phyloP scores from a whole-genome alignment of 192 early-diverging fungal genomes.

The Coemansia interrupta region DNA sequence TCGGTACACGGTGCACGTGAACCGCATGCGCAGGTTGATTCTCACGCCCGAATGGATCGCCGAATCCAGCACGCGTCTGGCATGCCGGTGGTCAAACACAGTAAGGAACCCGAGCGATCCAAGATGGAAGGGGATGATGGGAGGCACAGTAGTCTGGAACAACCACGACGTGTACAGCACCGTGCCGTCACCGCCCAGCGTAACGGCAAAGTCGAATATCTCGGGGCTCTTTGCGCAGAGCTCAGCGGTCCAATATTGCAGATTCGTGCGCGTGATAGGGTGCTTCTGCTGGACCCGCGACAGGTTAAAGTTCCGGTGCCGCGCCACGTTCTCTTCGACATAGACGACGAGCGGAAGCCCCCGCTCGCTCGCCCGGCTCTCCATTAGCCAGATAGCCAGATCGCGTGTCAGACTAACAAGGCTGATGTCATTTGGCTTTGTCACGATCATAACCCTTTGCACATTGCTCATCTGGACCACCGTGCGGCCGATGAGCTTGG shows the following conservation, averaged over 20 bases:
- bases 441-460: constrained; percentile 67
- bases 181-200: constrained; percentile 95
- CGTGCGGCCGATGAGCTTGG: constrained; percentile 64
- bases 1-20: constrained; percentile 86
- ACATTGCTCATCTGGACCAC: constrained; percentile 50
- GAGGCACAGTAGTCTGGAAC: constrained; percentile 81
- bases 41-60: constrained; percentile 67
- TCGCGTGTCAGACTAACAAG: constrained; percentile 67
- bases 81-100: constrained; percentile 72
- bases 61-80: constrained; percentile 57
- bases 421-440: constrained; percentile 67
- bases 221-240: constrained; percentile 65
- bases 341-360: constrained; percentile 41
- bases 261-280: constrained; percentile 44
- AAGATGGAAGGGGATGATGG: constrained; percentile 88
- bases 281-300: constrained; percentile 45
- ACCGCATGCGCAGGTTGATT: constrained; percentile 86
- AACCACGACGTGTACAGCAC: constrained; percentile 91
- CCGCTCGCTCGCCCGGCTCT: constrained; percentile 12
- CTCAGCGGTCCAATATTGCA: constrained; percentile 74
- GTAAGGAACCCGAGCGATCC: constrained; percentile 96
- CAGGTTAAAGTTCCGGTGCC: constrained; percentile 58
- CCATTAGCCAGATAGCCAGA: constrained; percentile 65
- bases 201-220: constrained; percentile 84
- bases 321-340: constrained; percentile 64